Evolutionary conservation across 2,329 filamentous ascomycete genomes (phyloP), one percentile per base, ranked within the genome.

Genomic region (Chaetomium olivaceum): DNA sequence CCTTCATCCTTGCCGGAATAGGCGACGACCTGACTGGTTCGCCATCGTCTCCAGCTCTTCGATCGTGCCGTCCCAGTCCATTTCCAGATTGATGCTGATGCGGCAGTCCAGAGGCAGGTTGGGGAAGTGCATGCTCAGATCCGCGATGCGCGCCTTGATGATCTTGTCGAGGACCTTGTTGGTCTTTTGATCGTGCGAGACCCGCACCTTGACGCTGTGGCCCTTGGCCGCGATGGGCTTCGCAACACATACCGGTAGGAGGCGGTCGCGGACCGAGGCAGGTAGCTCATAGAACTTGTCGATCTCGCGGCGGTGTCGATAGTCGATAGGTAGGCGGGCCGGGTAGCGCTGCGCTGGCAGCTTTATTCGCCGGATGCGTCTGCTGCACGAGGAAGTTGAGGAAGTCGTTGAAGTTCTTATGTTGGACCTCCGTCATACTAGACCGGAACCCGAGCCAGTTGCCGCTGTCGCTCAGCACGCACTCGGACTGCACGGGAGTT

Each of bases 71-170:
- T 92, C 85, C 81, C 89, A 96, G 62, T 89, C 85, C 86, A 96
- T 93, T 86, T 99, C 96, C 2, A 99, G 85, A 74, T 97, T 98
- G 74, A 99, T 88, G 73, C 92, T 96, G 71, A 99, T 89, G 12
- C 95, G 91, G 78, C 93, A 97, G 78, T 99, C 95, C 73, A 97
- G 91, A 3, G 87, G 86, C 9, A 85, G 86, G 58, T 82, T 81
- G 0, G 95, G 94, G 71, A 92, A 90, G 77, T 91, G 89, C 21
- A 99, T 85, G 72, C 97, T 91, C n/a, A 97, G 80, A 75, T 99
- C 93, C 29, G 87, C 89, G 16, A 98, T 83, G n/a, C 93, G 88
- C 29, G 89, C 88, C 80, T 99, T 99, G 77, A 99, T 88, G 72
- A 99, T 97, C 76, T 91, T 93, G 66, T 88, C 89, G 12, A 94